Conservation (phyloP, 2,329 filamentous ascomycete genomes). For the Diaporthe aspalathi region DNA sequence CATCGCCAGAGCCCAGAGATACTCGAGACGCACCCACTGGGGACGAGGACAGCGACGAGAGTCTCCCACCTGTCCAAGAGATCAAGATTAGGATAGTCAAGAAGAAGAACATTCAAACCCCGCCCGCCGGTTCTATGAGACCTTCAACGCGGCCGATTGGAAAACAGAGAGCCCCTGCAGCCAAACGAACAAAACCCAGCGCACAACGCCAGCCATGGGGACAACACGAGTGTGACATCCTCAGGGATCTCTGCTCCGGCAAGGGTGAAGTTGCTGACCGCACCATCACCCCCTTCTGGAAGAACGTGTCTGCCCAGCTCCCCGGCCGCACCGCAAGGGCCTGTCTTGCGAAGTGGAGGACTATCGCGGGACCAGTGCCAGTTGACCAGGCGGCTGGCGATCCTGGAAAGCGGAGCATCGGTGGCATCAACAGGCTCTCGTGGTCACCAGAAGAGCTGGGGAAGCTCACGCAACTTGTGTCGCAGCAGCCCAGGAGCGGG, state of each 20-base stretch:
- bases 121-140: accelerated
- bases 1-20: not conserved
- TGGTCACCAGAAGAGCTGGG: not conserved
- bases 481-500: no score
- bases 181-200: no score
- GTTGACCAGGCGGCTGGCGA: not conserved
- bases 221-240: not conserved
- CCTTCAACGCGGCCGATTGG: no score
- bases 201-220: not conserved
- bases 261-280: not conserved
- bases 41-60: not conserved
- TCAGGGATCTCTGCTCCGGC: not conserved
- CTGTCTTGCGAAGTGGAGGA: not conserved
- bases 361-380: not conserved
- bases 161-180: no score
- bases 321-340: not conserved
- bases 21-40: not conserved
- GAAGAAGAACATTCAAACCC: accelerated
- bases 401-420: not conserved
- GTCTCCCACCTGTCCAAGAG: not conserved
- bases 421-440: accelerated
- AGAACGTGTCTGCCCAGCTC: not conserved
- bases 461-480: not conserved
- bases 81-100: not conserved
- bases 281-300: not conserved